Evolutionary conservation across 2,329 filamentous ascomycete species (phyloP).

Genomic region (Cladosporium sp.): DNA sequence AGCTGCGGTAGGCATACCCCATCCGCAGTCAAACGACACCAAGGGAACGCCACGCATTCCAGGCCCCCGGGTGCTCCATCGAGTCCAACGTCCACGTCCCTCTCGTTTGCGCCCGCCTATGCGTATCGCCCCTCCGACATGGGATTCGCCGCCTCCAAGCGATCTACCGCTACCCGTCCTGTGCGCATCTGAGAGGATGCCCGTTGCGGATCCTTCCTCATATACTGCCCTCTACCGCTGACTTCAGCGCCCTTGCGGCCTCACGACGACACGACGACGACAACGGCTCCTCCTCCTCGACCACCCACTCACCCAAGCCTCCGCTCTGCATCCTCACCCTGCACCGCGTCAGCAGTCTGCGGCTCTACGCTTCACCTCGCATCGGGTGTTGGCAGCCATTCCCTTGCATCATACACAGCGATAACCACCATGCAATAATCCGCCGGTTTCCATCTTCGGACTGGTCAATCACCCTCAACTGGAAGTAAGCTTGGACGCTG

Average conservation of each 20-base stretch:
- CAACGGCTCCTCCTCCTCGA: not conserved
- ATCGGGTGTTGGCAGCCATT: conserved; percentile 16
- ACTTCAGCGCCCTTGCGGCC: not conserved
- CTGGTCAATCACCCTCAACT: conserved; percentile 18
- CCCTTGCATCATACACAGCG: conserved; percentile 19
- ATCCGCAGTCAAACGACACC: not conserved
- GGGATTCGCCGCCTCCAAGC: conserved; percentile 11
- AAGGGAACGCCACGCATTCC: conserved; percentile 17
- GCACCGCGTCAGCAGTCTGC: conserved; percentile 9
- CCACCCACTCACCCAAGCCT: not conserved
- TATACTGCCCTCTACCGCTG: conserved; percentile 11
- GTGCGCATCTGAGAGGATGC: conserved; percentile 9
- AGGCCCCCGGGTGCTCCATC: conserved; percentile 9
- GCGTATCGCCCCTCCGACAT: conserved; percentile 13
- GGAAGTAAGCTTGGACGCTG: conserved; percentile 17
- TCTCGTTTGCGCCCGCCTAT: conserved; percentile 17
- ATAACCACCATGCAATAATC: conserved; percentile 19
- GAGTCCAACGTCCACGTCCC: conserved; percentile 6
- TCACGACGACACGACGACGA: not conserved
- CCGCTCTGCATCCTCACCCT: not conserved
- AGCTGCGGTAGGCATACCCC: conserved; percentile 6
- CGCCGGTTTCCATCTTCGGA: conserved; percentile 14
- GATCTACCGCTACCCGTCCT: conserved; percentile 17
- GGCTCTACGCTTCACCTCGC: conserved; percentile 13
- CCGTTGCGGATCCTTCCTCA: conserved; percentile 13